Evolutionary conservation across 352 stramenopile species (phyloP), one percentile per base, ranked within the genome.

Genomic region (Discostella stelligera): DNA sequence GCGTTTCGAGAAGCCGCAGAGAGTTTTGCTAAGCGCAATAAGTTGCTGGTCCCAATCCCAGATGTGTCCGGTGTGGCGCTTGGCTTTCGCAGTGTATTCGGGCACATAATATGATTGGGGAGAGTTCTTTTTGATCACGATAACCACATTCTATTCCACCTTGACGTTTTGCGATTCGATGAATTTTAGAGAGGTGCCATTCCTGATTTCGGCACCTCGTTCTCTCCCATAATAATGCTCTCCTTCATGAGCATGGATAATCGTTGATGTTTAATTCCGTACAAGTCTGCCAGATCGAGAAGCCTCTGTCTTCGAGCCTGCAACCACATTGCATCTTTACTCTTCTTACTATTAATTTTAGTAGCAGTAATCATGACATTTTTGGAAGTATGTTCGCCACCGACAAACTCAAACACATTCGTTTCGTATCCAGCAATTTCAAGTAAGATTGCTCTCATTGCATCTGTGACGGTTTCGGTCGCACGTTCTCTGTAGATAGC

Each of bases 291-390:
- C 30, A 89, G 50, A 48, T 74, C 60, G 0, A 76, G 23, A 25
- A 89, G 62, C 32, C 56, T 69, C 13, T 2, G 30, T 50, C 67
- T 66, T 48, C 66, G 72, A 21, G 72, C 48, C 23, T 66, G 30
- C 30, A 71, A 23, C 27, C 69, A 27, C 37, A 60, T n/a, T 9
- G 41, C 64, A 25, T 68, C 23, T 8, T 49, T 50, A 2, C 32
- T 52, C 16, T 13, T 14, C 7, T 16, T 16, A n/a, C 60, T 63
- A 2, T 62, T 48, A 10, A 37, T 30, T 13, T 82, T 85, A 9
- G 85, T 79, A 2, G 87, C 90, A 13, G 87, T 89, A 70, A 94
- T 89, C 86, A 94, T 94, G 0, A 88, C 83, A 82, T 94, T 94
- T 68, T 94, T 94, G 11, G 72, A 80, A 2, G 88, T 94, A 66